Conservation (phyloP, 495 filamentous ascomycete species). For the Daldinia concentrica region DNA sequence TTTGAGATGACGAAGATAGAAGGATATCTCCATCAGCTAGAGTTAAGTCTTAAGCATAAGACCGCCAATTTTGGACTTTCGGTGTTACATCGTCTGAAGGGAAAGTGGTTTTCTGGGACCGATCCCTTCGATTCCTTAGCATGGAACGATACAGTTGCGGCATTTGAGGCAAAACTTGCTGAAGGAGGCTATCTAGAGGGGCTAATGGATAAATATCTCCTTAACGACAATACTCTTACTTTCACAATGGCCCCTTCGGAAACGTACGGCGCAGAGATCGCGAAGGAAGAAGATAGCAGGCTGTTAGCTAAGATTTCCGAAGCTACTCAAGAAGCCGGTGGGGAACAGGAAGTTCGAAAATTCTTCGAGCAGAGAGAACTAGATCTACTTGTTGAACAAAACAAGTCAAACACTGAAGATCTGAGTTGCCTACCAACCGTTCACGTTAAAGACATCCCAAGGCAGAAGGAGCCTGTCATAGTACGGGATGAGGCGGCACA, state of each 20-base stretch:
- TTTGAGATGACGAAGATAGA: constrained; percentile 91
- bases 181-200: constrained; percentile 82
- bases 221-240: constrained; percentile 85
- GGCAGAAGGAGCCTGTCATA: constrained; percentile 74
- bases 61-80: constrained; percentile 93
- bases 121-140: constrained; percentile 90
- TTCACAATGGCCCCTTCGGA: constrained; percentile 93
- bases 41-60: constrained; percentile 91
- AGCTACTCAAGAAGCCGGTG: constrained; percentile 71
- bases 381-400: constrained; percentile 83
- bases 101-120: constrained; percentile 92
- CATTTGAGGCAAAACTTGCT: constrained; percentile 77
- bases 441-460: constrained; percentile 85
- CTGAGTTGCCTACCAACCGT: constrained; percentile 88
- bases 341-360: constrained; percentile 72
- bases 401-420: constrained; percentile 81
- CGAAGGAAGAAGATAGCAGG: constrained; percentile 76
- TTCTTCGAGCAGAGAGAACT: constrained; percentile 78
- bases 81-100: constrained; percentile 85
- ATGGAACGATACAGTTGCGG: constrained; percentile 85
- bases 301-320: constrained; percentile 75
- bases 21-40: constrained; percentile 91
- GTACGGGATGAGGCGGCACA: constrained; percentile 73
- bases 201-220: constrained; percentile 86
- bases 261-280: constrained; percentile 75